A percentile compares a stretch with the other conserved stretches of the same genome.
These are phyloP conservation scores for Hygrophila difformis DNA, from an alignment of 257 asterid genomes.

Conservation along the genomic window DNA sequence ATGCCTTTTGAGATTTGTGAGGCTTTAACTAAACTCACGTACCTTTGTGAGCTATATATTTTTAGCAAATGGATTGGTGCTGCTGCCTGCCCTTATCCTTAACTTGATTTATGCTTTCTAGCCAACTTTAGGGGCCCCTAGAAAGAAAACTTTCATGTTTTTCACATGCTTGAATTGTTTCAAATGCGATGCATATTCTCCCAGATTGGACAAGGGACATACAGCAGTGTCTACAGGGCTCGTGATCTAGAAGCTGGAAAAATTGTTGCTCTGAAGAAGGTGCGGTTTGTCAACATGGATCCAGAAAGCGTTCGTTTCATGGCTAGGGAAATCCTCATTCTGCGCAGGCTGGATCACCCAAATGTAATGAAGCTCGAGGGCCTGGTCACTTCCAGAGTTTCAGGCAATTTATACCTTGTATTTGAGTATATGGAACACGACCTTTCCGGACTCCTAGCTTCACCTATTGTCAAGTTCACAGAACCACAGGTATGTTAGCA, in stretches of 20 bases:
- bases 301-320: conserved; percentile 93
- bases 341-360: conserved; percentile 84
- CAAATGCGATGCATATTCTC: conserved; percentile 11
- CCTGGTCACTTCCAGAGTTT: conserved; percentile 73
- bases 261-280: conserved; percentile 78
- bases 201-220: conserved; percentile 95
- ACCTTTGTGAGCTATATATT: too few species aligned
- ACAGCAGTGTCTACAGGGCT: conserved; percentile 87
- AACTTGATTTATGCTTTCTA: too few species aligned
- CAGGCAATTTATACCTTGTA: conserved; percentile 79
- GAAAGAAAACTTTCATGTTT: background rate
- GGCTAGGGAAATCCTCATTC: conserved; percentile 86
- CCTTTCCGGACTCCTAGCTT: conserved; percentile 77
- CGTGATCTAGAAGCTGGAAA: conserved; percentile 81
- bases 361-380: conserved; percentile 92
- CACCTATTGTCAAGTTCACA: conserved; percentile 55
- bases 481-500: conserved; percentile 64
- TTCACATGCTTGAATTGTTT: conserved; percentile 6
- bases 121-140: too few species aligned
- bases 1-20: background rate
- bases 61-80: too few species aligned
- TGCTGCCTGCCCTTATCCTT: too few species aligned
- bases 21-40: too few species aligned
- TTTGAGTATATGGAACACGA: conserved; percentile 96
- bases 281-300: conserved; percentile 83